Evolutionary conservation across 768 basidiomycete species (phyloP), one percentile per base, ranked within the genome.

Genomic region (Mycena vitilis): DNA sequence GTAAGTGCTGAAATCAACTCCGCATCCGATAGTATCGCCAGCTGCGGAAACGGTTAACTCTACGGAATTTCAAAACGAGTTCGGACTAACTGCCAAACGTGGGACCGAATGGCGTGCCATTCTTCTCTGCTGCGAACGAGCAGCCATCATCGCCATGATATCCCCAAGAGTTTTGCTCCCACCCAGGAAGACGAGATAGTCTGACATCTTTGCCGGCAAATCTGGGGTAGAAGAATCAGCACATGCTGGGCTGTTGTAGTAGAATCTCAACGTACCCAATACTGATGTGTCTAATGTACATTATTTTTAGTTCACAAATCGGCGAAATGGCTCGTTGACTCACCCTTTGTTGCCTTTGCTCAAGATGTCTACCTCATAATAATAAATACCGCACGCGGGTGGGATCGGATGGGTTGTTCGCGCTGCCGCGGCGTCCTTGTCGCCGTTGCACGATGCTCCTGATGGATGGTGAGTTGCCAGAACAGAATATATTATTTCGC

Each of bases 101-200:
- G 51, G 91, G 90, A 11, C 94, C 93, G 79, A 91, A 98, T 18
- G 86, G 80, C 54, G 85, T 84, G 36, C 93, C 94, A 38, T 84
- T 88, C 76, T 87, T 89, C 66, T 93, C 90, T 7, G 89, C 87
- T 30, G 91, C 88, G 78, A 93, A 95, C 3, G 91, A 84, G 65
- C 84, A 87, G 7, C 95, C 95, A 74, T 94, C 95, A 72, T 96
- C 94, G n/a, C 92, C 95, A 73, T 95, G 92, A 77, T 95, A 97
- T 60, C 95, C 95, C 93, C 95, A 96, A 7, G 94, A 95, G 69
- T 88, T 87, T 65, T 84, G 81, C 76, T 95, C 93, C 92, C 91
- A 94, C 23, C 95, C 95, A 42, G 95, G 95, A 38, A 96, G 86
- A 59, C 94, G 90, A 37, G 87, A 86, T 59, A 92, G 80, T 74